Evolutionary conservation across 1,284 basidiomycete genomes (phyloP), one percentile per base, ranked within the genome.

Genomic region (Moesziomyces globuligerus): DNA sequence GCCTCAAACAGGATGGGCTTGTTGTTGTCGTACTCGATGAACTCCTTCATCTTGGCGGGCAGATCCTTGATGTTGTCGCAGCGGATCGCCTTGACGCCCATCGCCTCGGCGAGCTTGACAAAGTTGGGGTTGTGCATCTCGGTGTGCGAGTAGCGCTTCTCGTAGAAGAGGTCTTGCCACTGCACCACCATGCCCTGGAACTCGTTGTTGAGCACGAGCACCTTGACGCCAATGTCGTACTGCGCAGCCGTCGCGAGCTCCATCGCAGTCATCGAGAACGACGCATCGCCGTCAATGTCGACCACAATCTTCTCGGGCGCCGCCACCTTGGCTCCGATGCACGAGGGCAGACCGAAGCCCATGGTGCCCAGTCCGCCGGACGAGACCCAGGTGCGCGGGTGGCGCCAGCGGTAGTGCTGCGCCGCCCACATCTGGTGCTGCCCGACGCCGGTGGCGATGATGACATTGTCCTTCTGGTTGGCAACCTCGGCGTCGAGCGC

Each of bases 341-440:
- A 91, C 1, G 93, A 86, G 3, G 95, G 96, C 0, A 98, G 87
- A 81, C 95, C 95, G 83, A 93, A 98, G 78, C 95, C 96, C 95
- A 98, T 98, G 17, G 83, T 83, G 11, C 95, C 95, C 20, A 98
- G 88, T 74, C 95, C 95, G 75, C 95, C 95, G n/a, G 93, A 95
- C 8, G 94, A 94, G 61, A 98, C 89, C 90, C 94, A 91, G 32
- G 91, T 88, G 39, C 90, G 87, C 0, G 95, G 95, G 49, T 90
- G 84, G 60, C 86, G 90, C 94, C 94, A 98, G 74, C 94, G 87
- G 85, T 89, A 98, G 83, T 91, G 87, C 84, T 98, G 96, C 44
- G 92, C 93, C 1, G 95, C 94, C 94, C 94, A 98, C 95, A 98
- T 98, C 85, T 98, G 95, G 85, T 98, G 95, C 84, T 98, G 95